These are phyloP conservation scores for Claviceps sp. DNA, from an alignment of 2,329 filamentous ascomycete genomes.

Conservation along the genomic window DNA sequence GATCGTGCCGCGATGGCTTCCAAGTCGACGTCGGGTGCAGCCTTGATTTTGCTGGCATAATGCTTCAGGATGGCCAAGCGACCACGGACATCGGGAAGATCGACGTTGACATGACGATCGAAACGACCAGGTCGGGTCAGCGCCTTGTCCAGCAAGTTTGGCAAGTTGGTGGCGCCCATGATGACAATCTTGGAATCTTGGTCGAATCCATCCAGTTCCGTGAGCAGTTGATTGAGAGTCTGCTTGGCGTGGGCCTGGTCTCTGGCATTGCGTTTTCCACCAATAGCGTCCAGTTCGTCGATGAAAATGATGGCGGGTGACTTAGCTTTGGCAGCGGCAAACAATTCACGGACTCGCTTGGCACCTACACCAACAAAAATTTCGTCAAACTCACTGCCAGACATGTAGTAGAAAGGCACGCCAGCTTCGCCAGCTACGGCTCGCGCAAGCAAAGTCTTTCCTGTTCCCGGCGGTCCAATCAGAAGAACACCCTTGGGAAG, in stretches of 20 bases:
- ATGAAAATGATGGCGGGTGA: conserved; percentile 91
- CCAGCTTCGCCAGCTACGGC: conserved; percentile 94
- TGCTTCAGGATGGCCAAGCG: conserved; percentile 88
- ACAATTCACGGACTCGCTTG: conserved; percentile 92
- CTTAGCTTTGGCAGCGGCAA: conserved; percentile 68
- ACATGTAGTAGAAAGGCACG: conserved; percentile 99
- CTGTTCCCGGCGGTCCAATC: conserved; percentile 89
- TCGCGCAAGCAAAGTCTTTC: conserved; percentile 89
- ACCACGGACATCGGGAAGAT: conserved; percentile 83
- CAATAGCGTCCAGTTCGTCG: conserved; percentile 87
- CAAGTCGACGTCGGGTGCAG: conserved; percentile 67
- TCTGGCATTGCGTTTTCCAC: conserved; percentile 80
- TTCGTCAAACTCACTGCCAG: conserved; percentile 95
- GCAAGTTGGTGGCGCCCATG: conserved; percentile 91
- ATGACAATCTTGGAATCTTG: conserved; percentile 92
- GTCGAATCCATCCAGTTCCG: conserved; percentile 93
- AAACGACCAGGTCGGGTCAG: conserved; percentile 90
- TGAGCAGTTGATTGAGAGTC: conserved; percentile 91
- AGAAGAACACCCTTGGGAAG: conserved; percentile 93
- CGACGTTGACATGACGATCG: conserved; percentile 81
- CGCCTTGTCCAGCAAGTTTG: conserved; percentile 86
- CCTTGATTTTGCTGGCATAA: conserved; percentile 83
- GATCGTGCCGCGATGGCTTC: conserved; percentile 76
- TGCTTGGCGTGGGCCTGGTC: conserved; percentile 95
- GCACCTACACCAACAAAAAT: conserved; percentile 95